These are phyloP conservation scores for Zygoascus hellenicus DNA, from an alignment of 1,139 yeast genomes.

Conservation along the genomic window DNA sequence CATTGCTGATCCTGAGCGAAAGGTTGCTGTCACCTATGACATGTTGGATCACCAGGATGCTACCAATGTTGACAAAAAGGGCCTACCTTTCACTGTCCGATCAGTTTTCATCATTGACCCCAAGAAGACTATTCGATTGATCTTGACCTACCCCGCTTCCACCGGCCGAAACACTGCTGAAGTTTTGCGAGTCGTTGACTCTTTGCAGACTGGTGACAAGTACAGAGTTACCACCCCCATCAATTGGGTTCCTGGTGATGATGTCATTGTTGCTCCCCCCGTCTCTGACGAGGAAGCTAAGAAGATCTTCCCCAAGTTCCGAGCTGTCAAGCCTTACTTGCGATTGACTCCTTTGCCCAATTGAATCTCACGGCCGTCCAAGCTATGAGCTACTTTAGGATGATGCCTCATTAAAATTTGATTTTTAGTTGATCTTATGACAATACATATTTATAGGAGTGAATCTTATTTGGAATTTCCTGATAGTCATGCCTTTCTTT, in stretches of 20 bases:
- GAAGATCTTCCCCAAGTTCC: slow-evolving; percentile 67
- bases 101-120: slow-evolving; percentile 84
- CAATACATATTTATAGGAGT: too few relatives aligned
- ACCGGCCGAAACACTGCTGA: slow-evolving; percentile 88
- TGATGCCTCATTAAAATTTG: too few relatives aligned
- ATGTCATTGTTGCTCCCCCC: slow-evolving; percentile 74
- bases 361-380: slow-evolving; percentile 3
- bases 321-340: slow-evolving; percentile 73
- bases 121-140: slow-evolving; percentile 63
- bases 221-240: slow-evolving; percentile 74
- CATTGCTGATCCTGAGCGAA: slow-evolving; percentile 68
- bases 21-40: slow-evolving; percentile 63
- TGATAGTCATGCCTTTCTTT: too few relatives aligned
- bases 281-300: slow-evolving; percentile 68
- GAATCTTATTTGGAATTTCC: too few relatives aligned
- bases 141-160: slow-evolving; percentile 75
- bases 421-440: too few relatives aligned
- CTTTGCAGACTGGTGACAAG: slow-evolving; percentile 69
- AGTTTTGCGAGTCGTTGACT: slow-evolving; percentile 73
- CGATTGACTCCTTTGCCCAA: slow-evolving; percentile 45
- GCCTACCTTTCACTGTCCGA: slow-evolving; percentile 65
- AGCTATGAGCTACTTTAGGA: not conserved
- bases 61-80: slow-evolving; percentile 52
- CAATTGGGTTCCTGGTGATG: slow-evolving; percentile 84
- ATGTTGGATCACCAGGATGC: slow-evolving; percentile 72